Evolutionary conservation across 495 filamentous ascomycete genomes (phyloP), one percentile per base, ranked within the genome.

Genomic region (Podospora anserina): DNA sequence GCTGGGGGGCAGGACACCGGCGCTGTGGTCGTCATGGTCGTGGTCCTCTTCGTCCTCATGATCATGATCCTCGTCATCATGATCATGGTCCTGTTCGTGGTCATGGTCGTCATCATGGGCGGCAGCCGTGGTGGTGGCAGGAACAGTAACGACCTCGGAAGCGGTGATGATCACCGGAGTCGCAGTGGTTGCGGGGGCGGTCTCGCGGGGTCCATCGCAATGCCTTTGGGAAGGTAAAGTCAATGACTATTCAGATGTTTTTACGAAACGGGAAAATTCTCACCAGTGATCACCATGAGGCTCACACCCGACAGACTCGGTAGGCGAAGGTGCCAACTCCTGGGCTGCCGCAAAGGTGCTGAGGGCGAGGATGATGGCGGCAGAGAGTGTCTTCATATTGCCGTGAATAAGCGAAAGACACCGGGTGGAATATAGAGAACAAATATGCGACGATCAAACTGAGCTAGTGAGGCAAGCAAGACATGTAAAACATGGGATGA

Each of bases 341-440:
- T 69, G 65, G 16, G 67, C 76, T 49, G 39, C 39, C 9, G 39
- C 2, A 49, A 49, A 49, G 39, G 39, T 13, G 39, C 39, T 49
- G 39, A 49, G 13, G 9, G 39, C 39, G 9, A 49, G 39, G 39
- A 49, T 49, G 39, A 49, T 49, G 39, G 39, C 15, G 9, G 39
- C 39, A 49, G 39, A 49, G 39, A 18, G 13, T 11, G 39, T 49
- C 39, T 49, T 49, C 39, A 49, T 49, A 5, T 49, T 49, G 39
- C 2, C 39, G 6, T 16, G 39, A 49, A 13, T 1, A 18, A 49
- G 9, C 13, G 39, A 49, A 1, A 49, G 39, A 49, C 39, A 49
- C 7, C 1, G 39, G 9, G 13, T 49, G 39, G 0, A 11, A 49
- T 11, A 49, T 0, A 3, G 39, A 49, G 15, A 49, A 11, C 2